phyloP scores from a whole-genome alignment of 176 grass and related monocot species.

The Urochloa ruziziensis region DNA sequence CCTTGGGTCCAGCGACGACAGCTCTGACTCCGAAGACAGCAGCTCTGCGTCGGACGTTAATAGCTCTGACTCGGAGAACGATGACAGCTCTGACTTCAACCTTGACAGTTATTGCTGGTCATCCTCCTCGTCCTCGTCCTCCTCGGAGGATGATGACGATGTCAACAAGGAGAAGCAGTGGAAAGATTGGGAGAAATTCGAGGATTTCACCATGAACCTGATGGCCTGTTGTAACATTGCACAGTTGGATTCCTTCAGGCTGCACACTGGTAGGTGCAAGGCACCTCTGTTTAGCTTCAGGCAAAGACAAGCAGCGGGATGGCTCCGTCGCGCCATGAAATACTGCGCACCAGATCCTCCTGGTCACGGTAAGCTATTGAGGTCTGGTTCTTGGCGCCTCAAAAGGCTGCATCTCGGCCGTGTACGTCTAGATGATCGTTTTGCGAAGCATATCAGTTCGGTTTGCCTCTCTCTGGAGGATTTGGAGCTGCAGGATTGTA shows the following conservation, averaged over 20 bases:
- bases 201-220: not conserved
- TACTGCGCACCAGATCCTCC: too few species aligned
- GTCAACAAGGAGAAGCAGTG: too few species aligned
- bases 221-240: not conserved
- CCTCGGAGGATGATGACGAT: too few species aligned
- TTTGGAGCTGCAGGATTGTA: not conserved
- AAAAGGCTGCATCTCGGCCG: not conserved
- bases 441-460: not conserved
- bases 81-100: too few species aligned
- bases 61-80: not conserved
- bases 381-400: not conserved
- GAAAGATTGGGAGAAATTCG: too few species aligned
- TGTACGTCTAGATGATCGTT: not conserved
- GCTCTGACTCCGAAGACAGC: not conserved
- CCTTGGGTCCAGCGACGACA: not conserved
- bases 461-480: not conserved
- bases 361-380: not conserved
- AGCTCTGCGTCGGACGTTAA: too few species aligned
- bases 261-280: not conserved
- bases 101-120: too few species aligned
- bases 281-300: too few species aligned
- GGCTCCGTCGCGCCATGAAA: conserved; percentile 20
- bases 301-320: not conserved
- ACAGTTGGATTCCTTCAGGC: not conserved
- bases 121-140: too few species aligned